Conservation (phyloP, 441 rosid species). For the Populus hybrid region DNA sequence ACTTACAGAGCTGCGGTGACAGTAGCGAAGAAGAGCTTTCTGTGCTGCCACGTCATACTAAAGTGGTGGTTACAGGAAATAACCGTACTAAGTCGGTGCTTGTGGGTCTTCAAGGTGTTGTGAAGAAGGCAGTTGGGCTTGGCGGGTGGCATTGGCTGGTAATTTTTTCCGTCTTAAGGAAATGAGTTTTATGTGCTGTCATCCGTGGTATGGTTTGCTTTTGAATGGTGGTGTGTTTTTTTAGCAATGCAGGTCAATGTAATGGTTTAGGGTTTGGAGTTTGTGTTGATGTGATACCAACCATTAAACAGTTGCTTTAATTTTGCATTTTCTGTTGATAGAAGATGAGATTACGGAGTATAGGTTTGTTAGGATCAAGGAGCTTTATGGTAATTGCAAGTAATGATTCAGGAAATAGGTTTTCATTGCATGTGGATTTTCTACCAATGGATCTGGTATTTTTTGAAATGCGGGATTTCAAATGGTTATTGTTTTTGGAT, state of each 20-base stretch:
- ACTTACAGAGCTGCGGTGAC: constrained; percentile 72
- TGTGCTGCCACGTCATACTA: constrained; percentile 92
- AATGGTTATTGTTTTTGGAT: background rate
- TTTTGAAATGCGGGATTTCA: constrained; percentile 10
- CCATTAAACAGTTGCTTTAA: background rate
- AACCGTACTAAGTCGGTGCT: constrained; percentile 95
- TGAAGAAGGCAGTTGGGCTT: constrained; percentile 91
- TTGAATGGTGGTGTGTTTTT: background rate
- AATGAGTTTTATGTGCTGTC: constrained; percentile 2
- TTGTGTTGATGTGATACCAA: background rate
- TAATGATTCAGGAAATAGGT: constrained; percentile 18
- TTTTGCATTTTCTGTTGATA: background rate
- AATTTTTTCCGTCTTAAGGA: background rate
- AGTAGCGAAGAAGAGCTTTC: constrained; percentile 95
- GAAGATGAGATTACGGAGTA: background rate
- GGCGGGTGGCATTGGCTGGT: constrained; percentile 99
- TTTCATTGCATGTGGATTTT: constrained; percentile 47
- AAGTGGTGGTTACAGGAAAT: constrained; percentile 93
- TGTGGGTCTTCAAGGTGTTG: constrained; percentile 94
- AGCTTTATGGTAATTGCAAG: background rate
- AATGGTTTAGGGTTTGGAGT: constrained; percentile 7
- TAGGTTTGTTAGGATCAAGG: background rate
- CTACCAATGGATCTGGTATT: constrained; percentile 35
- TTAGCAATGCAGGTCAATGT: constrained; percentile 26
- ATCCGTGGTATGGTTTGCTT: background rate